Base-by-base conservation (phyloP, 2,329 filamentous ascomycete genomes). In the Pochonia chlamydosporia region DNA sequence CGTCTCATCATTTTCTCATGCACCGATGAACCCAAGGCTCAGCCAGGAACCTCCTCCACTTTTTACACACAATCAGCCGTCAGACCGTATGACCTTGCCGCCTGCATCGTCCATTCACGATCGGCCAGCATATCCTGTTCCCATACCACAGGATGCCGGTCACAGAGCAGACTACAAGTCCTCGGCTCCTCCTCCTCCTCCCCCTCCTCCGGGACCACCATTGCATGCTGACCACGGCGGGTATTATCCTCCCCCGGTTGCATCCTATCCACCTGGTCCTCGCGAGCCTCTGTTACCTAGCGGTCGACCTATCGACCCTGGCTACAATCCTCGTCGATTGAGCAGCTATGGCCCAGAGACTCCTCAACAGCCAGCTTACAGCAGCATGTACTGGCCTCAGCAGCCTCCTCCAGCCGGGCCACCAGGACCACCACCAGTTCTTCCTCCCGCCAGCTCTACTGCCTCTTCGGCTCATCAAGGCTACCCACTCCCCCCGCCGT, bases 331-430 rank as follows among this genome's bases (percentile, higher is more conserved):
- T 45, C 59, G 63, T 14, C 64, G 62, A 11, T 52, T 63, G 54
- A 63, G 62, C 39, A 52, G 52, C 16, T 68, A 64, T 37, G 62
- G 57, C 2, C 40, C 50, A 7, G 65, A 68, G 13, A 46, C 44
- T 20, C 30, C 49, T 40, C 52, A 50, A 24, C 28, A 39, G 18
- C 6, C 52, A 25, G 18, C 49, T 9, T 67, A 65, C 53, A 54
- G 56, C 37, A 61, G 59, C 28, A 35, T 60, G 5, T 69, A 63
- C 54, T 69, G 66, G 66, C 47, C 59, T 16, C 64, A 63, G 43
- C 63, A 58, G 26, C 57, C 54, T n/a, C 57, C 60, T 21, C 16
- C 51, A n/a, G 9, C 42, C 24, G 2, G 16, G 16, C 25, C 36
- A 11, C 11, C 35, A 20, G 40, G 39, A 10, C 44, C 31, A 26